phyloP scores from a whole-genome alignment of 805 yeast genomes.

The Babjeviella inositovora region DNA sequence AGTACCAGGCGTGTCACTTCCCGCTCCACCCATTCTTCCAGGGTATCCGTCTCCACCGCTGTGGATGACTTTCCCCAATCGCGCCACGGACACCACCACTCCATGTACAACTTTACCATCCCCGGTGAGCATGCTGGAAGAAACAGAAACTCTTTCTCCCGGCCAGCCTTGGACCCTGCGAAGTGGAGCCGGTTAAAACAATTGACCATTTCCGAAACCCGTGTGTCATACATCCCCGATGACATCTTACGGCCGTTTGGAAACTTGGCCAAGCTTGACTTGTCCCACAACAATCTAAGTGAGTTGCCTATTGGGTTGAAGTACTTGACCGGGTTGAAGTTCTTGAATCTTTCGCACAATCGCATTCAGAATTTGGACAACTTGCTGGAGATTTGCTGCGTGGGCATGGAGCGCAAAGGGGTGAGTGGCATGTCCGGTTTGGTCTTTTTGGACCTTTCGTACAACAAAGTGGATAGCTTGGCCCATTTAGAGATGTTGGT shows the following conservation, averaged over 20 bases:
- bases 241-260: slow-evolving; percentile 12
- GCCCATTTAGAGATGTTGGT: slow-evolving; percentile 25
- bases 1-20: too few species aligned
- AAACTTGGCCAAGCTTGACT: slow-evolving; percentile 21
- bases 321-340: slow-evolving; percentile 27
- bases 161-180: too few species aligned
- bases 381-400: slow-evolving; percentile 7
- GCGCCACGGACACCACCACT: too few species aligned
- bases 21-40: too few species aligned
- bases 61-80: too few species aligned
- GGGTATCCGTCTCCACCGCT: too few species aligned
- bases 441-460: slow-evolving; percentile 30
- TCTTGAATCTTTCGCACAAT: slow-evolving; percentile 36
- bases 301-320: slow-evolving; percentile 36
- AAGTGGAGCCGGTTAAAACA: slow-evolving; percentile 24
- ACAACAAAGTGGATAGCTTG: slow-evolving; percentile 23
- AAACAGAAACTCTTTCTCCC: too few species aligned
- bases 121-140: too few species aligned
- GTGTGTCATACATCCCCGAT: slow-evolving; percentile 16
- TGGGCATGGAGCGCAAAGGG: slow-evolving; percentile 24
- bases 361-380: slow-evolving; percentile 14
- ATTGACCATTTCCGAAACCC: slow-evolving; percentile 20
- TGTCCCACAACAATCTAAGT: slow-evolving; percentile 35
- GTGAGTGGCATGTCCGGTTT: slow-evolving; percentile 24
- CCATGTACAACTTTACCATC: too few species aligned